These are phyloP conservation scores for Diversispora eburnea DNA, from an alignment of 192 early-diverging fungal species.

Conservation along the genomic window DNA sequence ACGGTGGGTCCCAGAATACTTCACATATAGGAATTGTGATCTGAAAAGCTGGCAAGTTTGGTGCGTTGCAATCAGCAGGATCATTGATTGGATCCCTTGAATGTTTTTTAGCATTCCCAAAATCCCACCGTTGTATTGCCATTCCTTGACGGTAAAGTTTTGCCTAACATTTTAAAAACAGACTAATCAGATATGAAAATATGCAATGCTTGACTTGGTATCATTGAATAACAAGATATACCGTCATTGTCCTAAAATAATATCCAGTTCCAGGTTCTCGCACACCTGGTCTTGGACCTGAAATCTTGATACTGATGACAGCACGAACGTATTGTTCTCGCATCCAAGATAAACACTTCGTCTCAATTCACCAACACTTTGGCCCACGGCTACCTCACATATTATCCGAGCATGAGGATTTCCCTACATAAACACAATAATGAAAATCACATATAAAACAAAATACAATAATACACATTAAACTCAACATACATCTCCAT, in stretches of 20 bases:
- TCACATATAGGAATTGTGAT: not conserved
- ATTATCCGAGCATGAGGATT: conserved; percentile 20
- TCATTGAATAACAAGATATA: conserved; percentile 18
- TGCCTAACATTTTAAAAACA: not conserved
- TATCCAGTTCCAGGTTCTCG: conserved; percentile 9
- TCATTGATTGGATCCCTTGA: not conserved
- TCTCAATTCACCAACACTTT: not conserved
- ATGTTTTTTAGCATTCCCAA: not conserved
- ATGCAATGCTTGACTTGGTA: conserved; percentile 11
- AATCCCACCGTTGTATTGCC: too few species aligned
- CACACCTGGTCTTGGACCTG: not conserved
- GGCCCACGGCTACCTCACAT: conserved; percentile 8
- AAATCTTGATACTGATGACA: conserved; percentile 12
- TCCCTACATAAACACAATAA: conserved; percentile 22
- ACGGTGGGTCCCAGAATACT: conserved; percentile 7
- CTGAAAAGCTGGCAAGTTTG: conserved; percentile 13
- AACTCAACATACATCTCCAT: conserved; percentile 12
- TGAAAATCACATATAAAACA: conserved; percentile 3
- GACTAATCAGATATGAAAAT: conserved; percentile 11
- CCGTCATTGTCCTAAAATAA: conserved; percentile 15
- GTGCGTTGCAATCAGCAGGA: conserved; percentile 5
- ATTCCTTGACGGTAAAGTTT: too few species aligned
- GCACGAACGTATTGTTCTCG: conserved; percentile 5
- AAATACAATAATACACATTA: conserved; percentile 19
- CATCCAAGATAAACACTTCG: conserved; percentile 1